Percentiles rank a stretch among this genome's conserved stretches.
These are phyloP conservation scores for Stachybotrys chartarum DNA, from an alignment of 2,329 filamentous ascomycete species.

Conservation along the genomic window DNA sequence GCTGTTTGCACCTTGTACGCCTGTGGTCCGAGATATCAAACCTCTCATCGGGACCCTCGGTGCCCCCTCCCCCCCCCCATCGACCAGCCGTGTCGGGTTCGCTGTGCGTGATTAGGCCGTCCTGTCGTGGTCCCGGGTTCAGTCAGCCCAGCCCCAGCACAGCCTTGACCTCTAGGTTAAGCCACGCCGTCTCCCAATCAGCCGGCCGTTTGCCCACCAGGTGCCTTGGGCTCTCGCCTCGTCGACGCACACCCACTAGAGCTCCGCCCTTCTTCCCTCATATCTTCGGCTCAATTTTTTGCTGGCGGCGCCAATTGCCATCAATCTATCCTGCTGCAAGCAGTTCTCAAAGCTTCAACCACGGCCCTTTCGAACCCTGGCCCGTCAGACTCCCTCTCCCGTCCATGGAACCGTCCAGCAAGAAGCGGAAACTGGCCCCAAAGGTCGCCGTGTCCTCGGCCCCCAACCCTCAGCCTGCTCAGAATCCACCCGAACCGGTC, in stretches of 20 bases:
- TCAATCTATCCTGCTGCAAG: no score
- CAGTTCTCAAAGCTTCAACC: no score
- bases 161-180: neutral
- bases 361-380: neutral
- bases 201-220: neutral
- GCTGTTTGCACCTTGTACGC: neutral
- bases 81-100: no score
- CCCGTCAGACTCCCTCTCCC: neutral
- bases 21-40: no score
- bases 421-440: constrained; percentile 36
- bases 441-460: constrained; percentile 27
- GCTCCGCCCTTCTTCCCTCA: neutral
- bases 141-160: neutral
- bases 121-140: no score
- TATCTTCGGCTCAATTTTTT: neutral
- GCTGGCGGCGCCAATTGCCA: neutral
- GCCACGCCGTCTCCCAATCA: neutral
- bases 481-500: constrained; percentile 26
- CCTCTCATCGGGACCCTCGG: no score
- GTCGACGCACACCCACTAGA: neutral
- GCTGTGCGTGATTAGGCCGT: no score
- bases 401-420: constrained; percentile 35
- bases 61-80: no score
- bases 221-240: neutral
- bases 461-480: constrained; percentile 21